These are phyloP conservation scores for Phytophthora quininea DNA, from an alignment of 352 stramenopile genomes.

Conservation along the genomic window DNA sequence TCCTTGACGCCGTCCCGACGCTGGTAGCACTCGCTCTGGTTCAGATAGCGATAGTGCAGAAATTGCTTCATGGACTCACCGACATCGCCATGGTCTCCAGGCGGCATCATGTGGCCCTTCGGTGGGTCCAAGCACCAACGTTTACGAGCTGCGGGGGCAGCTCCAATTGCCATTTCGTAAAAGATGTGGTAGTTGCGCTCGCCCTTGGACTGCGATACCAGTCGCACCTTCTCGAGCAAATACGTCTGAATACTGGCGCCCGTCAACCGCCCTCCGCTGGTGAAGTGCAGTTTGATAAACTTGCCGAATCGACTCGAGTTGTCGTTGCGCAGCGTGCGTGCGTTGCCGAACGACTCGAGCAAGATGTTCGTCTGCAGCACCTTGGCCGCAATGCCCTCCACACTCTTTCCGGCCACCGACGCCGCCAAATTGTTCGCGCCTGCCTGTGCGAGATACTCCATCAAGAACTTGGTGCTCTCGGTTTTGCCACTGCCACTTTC, in stretches of 20 bases:
- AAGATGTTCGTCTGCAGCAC: constrained; percentile 92
- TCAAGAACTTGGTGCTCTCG: constrained; percentile 91
- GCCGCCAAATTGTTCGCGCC: constrained; percentile 73
- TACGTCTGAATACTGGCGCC: constrained; percentile 93
- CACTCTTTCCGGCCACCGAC: constrained; percentile 42
- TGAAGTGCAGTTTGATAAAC: constrained; percentile 93
- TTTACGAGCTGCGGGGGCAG: constrained; percentile 50
- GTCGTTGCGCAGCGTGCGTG: constrained; percentile 87
- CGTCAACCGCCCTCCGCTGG: constrained; percentile 65
- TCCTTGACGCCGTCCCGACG: constrained; percentile 81
- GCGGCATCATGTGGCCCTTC: constrained; percentile 34
- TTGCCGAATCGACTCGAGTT: constrained; percentile 93
- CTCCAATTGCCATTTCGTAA: constrained; percentile 81
- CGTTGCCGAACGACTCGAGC: constrained; percentile 91
- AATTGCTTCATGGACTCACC: constrained; percentile 57
- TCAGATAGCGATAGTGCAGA: constrained; percentile 82
- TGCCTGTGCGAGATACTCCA: constrained; percentile 86
- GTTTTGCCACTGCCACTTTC: constrained; percentile 90
- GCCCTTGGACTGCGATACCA: constrained; percentile 81
- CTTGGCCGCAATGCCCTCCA: constrained; percentile 82
- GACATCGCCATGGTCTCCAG: constrained; percentile 52
- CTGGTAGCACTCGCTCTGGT: constrained; percentile 87
- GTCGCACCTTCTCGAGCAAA: constrained; percentile 93
- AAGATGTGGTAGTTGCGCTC: constrained; percentile 91
- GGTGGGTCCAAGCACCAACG: constrained; percentile 75